phyloP scores from a whole-genome alignment of 805 yeast genomes.

The Saccharomyces mikatae region DNA sequence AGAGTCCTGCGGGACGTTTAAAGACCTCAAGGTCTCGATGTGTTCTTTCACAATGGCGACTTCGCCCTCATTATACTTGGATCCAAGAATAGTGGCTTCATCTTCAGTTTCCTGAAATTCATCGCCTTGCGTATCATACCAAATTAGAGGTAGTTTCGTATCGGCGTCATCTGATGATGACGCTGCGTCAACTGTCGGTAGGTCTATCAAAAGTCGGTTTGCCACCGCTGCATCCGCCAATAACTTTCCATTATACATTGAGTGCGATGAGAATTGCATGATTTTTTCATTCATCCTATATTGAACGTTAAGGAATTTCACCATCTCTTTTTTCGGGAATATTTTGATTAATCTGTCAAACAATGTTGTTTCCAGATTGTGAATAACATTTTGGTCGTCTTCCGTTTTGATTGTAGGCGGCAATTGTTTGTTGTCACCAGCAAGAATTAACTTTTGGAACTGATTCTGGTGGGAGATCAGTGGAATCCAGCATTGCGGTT shows the following conservation, averaged over 20 bases:
- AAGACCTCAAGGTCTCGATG: conserved; percentile 39
- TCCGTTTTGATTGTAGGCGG: conserved; percentile 80
- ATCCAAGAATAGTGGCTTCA: conserved; percentile 33
- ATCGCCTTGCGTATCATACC: conserved; percentile 94
- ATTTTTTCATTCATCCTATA: conserved; percentile 79
- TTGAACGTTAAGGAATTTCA: conserved; percentile 61
- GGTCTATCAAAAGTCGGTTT: conserved; percentile 43
- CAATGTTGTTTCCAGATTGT: conserved; percentile 52
- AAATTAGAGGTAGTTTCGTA: conserved; percentile 49
- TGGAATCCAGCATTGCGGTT: conserved; percentile 97
- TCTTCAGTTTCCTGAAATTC: conserved; percentile 57
- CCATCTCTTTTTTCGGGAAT: conserved; percentile 37
- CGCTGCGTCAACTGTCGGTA: conserved; percentile 37
- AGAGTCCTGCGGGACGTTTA: conserved; percentile 45
- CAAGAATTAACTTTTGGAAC: conserved; percentile 57
- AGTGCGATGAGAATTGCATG: conserved; percentile 67
- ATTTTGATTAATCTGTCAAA: conserved; percentile 68
- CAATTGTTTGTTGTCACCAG: conserved; percentile 88
- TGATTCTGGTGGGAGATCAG: conserved; percentile 51
- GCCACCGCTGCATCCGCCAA: conserved; percentile 55
- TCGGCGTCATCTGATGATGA: conserved; percentile 34
- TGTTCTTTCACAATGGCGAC: conserved; percentile 53
- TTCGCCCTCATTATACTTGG: conserved; percentile 76
- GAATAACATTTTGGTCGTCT: conserved; percentile 35
- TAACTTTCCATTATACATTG: conserved; percentile 56